Percentiles rank a stretch among this genome's conserved stretches.
These are phyloP conservation scores for Debaryomyces subglobosus DNA, from an alignment of 1,139 yeast genomes.

Conservation along the genomic window DNA sequence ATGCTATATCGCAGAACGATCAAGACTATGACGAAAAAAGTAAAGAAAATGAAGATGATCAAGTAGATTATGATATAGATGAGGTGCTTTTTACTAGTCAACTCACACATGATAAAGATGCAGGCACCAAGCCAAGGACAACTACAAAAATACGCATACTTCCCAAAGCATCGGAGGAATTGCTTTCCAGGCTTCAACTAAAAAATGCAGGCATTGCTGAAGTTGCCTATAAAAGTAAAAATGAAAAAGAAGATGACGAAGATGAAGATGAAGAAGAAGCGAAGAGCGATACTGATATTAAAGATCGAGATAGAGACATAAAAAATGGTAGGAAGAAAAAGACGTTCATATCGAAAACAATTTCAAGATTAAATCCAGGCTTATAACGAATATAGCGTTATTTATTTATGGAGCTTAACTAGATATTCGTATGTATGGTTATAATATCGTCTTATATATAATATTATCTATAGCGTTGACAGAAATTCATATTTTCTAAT, in stretches of 20 bases:
- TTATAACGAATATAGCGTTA: background rate
- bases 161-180: conserved; percentile 5
- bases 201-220: conserved; percentile 2
- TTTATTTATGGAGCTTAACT: background rate
- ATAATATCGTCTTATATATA: background rate
- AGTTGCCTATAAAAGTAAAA: background rate
- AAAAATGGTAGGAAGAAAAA: background rate
- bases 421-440: background rate
- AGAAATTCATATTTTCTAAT: background rate
- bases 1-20: background rate
- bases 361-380: background rate
- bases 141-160: background rate
- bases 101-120: too few relatives aligned
- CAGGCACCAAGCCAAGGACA: background rate
- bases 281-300: background rate
- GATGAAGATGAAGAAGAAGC: background rate
- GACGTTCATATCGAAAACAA: background rate
- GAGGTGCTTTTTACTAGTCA: background rate
- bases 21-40: background rate
- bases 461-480: background rate
- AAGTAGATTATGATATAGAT: background rate
- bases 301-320: background rate
- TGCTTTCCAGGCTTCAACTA: conserved; percentile 1
- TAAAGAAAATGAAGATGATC: background rate
- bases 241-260: background rate